Evolutionary conservation across 2,329 filamentous ascomycete species (phyloP).

Genomic region (Fusarium paranaense): DNA sequence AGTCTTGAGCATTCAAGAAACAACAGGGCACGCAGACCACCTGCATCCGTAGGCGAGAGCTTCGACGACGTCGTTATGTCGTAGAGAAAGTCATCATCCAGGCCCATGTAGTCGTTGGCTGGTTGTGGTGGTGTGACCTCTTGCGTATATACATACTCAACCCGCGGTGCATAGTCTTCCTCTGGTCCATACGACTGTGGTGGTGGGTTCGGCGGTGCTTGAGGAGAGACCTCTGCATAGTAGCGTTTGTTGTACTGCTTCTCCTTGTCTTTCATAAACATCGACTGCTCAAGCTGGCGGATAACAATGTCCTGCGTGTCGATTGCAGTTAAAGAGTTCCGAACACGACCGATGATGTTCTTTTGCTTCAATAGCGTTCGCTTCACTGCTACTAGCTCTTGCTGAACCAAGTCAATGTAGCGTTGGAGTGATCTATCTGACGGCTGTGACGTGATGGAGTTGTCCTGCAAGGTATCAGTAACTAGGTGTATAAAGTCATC

Average conservation of each 20-base stretch:
- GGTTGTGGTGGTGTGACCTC: not conserved
- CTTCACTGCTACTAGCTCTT: conserved; percentile 55
- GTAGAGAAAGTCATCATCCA: conserved; percentile 41
- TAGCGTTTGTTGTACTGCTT: conserved; percentile 13
- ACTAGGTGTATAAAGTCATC: too few species aligned
- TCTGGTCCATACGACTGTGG: conserved; percentile 15
- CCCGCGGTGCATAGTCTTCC: conserved; percentile 10
- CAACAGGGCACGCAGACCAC: conserved; percentile 54
- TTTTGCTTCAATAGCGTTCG: conserved; percentile 50
- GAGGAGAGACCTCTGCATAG: conserved; percentile 5
- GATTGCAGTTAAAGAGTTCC: conserved; percentile 31
- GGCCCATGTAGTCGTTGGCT: conserved; percentile 37
- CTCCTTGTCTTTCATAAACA: conserved; percentile 14
- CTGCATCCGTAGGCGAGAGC: conserved; percentile 51
- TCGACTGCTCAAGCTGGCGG: conserved; percentile 15
- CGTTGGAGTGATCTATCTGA: conserved; percentile 57
- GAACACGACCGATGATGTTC: conserved; percentile 45
- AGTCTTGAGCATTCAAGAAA: conserved; percentile 53
- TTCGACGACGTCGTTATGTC: conserved; percentile 47
- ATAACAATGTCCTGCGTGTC: conserved; percentile 31
- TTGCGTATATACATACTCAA: conserved; percentile 4
- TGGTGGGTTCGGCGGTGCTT: not conserved
- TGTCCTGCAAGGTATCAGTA: conserved; percentile 49
- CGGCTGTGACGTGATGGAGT: conserved; percentile 53
- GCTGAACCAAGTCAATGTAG: conserved; percentile 53